Base-by-base conservation (phyloP, 2,329 filamentous ascomycete genomes). In the Bipolaris cookei region DNA sequence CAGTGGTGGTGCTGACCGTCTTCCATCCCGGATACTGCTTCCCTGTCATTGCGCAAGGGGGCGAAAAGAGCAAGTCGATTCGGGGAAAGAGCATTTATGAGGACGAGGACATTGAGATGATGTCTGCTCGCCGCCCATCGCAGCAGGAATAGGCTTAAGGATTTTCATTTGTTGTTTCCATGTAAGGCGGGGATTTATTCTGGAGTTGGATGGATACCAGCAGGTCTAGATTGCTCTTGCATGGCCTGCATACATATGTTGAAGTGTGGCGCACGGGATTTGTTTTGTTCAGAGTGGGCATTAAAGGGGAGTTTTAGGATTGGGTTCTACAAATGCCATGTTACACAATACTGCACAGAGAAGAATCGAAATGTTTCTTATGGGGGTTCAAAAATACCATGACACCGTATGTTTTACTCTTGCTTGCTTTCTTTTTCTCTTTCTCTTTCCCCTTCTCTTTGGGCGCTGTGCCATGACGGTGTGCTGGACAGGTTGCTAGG, bases 21-120 rank as follows among this genome's bases (percentile, higher is more conserved):
- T 77, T 82, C 46, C 82, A 85, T 63, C 83, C 83, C 0, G 74
- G 73, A 11, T 71, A 66, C 58, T 76, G 69, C 65, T 76, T 76
- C 67, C 73, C 73, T 8, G 73, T 67, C 3, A 64, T 76, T 4
- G 67, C 56, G 4, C 64, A 67, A 25, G 66, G 64, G 0, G 61
- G 68, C 30, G 61, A 61, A 14, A 62, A 61, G 53, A 63, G 59
- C 18, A 56, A 16, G n/a, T 32, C 39, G 1, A 6, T 43, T 14
- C 58, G 55, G n/a, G 52, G 47, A n/a, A 66, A 68, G 52, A 66
- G 58, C 34, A 18, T 67, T n/a, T 51, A 64, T 5, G 45, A 41
- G 3, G 28, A 46, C 6, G 62, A 60, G 4, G 65, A 68, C 30
- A 32, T 64, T n/a, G 67, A 66, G 42, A 65, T 64, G 60, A 51